Evolutionary conservation across 768 basidiomycete genomes (phyloP).

Genomic region (Boletus rubroflammeus): DNA sequence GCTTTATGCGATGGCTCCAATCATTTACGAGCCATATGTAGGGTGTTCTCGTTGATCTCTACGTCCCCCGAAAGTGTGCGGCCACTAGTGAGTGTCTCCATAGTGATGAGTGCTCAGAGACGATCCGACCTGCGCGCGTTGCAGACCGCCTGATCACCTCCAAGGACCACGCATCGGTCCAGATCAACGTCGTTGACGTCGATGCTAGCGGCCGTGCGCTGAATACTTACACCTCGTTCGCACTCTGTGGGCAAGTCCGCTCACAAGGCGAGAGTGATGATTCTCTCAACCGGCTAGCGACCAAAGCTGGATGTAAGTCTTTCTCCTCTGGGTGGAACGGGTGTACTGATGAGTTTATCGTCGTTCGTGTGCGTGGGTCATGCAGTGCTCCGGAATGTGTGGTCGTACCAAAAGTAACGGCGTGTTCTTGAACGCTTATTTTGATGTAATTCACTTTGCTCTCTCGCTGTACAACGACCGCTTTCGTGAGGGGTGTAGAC

Average conservation of each 20-base stretch:
- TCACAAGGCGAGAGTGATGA: slow-evolving; percentile 96
- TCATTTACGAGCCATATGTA: slow-evolving; percentile 29
- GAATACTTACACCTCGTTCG: slow-evolving; percentile 83
- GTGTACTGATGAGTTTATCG: slow-evolving; percentile 7
- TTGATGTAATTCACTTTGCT: slow-evolving; percentile 16
- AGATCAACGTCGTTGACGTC: slow-evolving; percentile 92
- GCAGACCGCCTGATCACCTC: slow-evolving; percentile 96
- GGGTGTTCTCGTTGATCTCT: slow-evolving; percentile 99
- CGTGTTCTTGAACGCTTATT: slow-evolving; percentile 13
- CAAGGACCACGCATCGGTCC: slow-evolving; percentile 98
- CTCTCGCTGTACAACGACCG: neutral
- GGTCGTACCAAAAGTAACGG: slow-evolving; percentile 87
- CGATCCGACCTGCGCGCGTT: slow-evolving; percentile 2
- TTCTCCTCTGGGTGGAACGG: neutral
- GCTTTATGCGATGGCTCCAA: neutral
- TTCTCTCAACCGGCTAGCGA: slow-evolving; percentile 93
- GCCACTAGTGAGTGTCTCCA: slow-evolving; percentile 76
- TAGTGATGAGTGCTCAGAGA: neutral
- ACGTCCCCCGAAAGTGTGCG: slow-evolving; percentile 99
- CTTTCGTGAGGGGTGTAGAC: neutral
- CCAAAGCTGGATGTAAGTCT: slow-evolving; percentile 87
- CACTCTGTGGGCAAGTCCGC: slow-evolving; percentile 90
- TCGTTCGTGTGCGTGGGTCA: slow-evolving; percentile 4
- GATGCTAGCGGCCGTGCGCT: slow-evolving; percentile 83
- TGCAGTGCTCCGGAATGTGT: slow-evolving; percentile 92